Base-by-base conservation (phyloP, 371 early-diverging fungal genomes). In the Lichtheimia ornata region DNA sequence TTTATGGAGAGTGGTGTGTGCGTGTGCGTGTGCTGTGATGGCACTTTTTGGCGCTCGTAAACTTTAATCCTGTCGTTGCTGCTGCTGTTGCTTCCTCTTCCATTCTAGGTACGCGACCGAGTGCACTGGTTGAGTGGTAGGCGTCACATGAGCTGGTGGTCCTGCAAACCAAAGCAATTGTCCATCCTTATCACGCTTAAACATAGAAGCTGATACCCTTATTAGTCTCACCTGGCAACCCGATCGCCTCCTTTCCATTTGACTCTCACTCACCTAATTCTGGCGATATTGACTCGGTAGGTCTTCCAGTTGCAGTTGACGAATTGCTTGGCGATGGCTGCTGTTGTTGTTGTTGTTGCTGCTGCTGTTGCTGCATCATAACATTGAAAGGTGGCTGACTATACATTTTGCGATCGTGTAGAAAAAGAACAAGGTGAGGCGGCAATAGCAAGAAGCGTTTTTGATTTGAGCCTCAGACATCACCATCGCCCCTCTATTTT, bases 141-240 rank as follows among this genome's bases (percentile, higher is more conserved):
- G 63, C 49, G 53, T 59, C 47, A 70, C 60, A 56, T 74, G 70
- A 2, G 67, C 45, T 5, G 79, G 75, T 43, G 79, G 79, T 1
- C 70, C 75, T 11, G 79, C 73, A 62, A 73, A 78, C 79, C 79
- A 78, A 15, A 74, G 56, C 7, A 77, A 52, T 52, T 72, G 76
- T 17, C 69, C 69, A 28, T 76, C 71, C 3, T 50, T 5, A 51
- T 72, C 64, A 35, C 76, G 68, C 58, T 70, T 70, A 50, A 66
- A 70, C 20, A 57, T 54, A 30, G 63, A 51, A n/a, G 70, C 76
- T 71, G 43, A 17, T 47, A 7, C 17, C 47, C 47, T 17, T 47
- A 22, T 47, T 35, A 35, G 35, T 47, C 14, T 47, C n/a, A 47
- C 22, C 11, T 13, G 12, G 18, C 11, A n/a, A 18, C 47, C 17